These are phyloP conservation scores for Botryotinia narcissicola DNA, from an alignment of 2,329 filamentous ascomycete species.

Conservation along the genomic window DNA sequence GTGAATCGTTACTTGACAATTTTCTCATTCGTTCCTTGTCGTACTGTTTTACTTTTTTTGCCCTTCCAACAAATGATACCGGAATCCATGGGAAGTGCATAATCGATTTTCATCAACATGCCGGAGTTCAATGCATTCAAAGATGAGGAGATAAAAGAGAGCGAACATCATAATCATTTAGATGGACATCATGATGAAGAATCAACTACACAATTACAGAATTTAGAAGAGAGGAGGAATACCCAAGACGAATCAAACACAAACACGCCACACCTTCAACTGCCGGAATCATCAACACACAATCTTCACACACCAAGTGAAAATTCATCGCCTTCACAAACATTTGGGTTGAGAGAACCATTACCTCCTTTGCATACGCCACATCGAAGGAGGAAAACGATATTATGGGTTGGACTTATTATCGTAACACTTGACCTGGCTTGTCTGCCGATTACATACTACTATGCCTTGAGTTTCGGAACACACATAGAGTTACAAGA, in stretches of 20 bases:
- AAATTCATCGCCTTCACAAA: conserved; percentile 4
- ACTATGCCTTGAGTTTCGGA: conserved; percentile 33
- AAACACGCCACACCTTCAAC: background rate
- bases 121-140: conserved; percentile 20
- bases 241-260: background rate
- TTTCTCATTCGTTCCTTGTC: background rate
- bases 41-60: background rate
- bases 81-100: background rate
- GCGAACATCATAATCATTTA: background rate
- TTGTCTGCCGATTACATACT: conserved; percentile 32
- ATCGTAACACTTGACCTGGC: conserved; percentile 31
- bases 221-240: background rate
- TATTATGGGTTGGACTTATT: conserved; percentile 25
- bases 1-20: background rate
- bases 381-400: conserved; percentile 28
- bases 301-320: conserved; percentile 8
- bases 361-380: conserved; percentile 32
- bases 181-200: background rate
- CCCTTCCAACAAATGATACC: background rate
- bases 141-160: conserved; percentile 14
- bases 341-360: conserved; percentile 22
- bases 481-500: conserved; percentile 31
- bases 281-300: background rate
- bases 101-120: conserved; percentile 11
- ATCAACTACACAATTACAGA: background rate